A percentile compares a stretch with the other conserved stretches of the same genome.
These are phyloP conservation scores for Rehmannia glutinosa DNA, from an alignment of 257 asterid genomes.

Conservation along the genomic window DNA sequence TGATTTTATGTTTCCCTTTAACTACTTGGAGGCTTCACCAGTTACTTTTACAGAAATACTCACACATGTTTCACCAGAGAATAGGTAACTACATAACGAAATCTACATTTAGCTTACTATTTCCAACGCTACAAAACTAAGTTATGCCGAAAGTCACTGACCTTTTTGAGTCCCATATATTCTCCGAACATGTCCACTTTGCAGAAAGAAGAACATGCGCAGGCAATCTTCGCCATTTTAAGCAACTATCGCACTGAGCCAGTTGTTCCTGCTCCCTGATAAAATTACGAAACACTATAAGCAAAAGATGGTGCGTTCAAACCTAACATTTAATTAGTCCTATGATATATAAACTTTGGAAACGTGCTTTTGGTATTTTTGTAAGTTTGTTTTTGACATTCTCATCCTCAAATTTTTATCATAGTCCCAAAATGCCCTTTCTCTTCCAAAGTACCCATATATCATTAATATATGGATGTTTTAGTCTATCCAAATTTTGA, in stretches of 20 bases:
- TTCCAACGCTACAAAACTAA: neutral
- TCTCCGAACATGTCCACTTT: conserved; percentile 77
- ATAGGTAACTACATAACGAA: neutral
- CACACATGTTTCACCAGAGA: neutral
- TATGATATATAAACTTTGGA: too few species aligned
- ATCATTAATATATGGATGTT: too few species aligned
- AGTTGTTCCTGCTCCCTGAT: conserved; percentile 83
- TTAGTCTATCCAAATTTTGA: too few species aligned
- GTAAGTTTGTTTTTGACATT: too few species aligned
- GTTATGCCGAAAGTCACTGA: conserved; percentile 14
- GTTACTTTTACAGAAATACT: neutral
- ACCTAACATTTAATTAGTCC: too few species aligned
- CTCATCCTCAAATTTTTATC: too few species aligned
- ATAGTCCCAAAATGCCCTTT: too few species aligned
- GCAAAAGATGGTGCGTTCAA: neutral
- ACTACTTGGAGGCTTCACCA: neutral
- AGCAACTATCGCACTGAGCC: conserved; percentile 83
- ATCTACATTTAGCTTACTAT: neutral
- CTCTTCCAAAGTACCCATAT: too few species aligned
- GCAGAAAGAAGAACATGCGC: conserved; percentile 65
- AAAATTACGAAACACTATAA: conserved; percentile 7
- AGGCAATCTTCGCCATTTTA: conserved; percentile 90
- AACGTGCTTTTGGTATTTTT: too few species aligned
- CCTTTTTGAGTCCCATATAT: conserved; percentile 75
- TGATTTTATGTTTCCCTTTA: neutral